Conservation (phyloP, 2,329 filamentous ascomycete genomes). For the Clarireedia hainanense region DNA sequence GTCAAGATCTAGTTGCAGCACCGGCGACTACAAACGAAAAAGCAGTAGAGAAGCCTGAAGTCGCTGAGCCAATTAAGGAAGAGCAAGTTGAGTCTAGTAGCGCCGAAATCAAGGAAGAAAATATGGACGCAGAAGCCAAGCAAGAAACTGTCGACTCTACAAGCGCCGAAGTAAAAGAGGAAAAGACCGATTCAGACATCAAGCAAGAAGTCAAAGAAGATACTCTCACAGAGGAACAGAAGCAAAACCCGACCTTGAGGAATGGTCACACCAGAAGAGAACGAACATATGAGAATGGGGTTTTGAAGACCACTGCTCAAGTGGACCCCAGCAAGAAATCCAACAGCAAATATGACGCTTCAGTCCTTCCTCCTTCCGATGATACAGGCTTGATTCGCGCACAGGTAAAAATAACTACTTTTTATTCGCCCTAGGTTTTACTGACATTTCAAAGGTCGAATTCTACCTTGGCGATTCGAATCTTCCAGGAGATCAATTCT, state of each 20-base stretch:
- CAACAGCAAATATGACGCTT: slow-evolving; percentile 50
- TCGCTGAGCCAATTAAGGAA: slow-evolving; percentile 12
- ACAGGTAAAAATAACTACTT: slow-evolving; percentile 40
- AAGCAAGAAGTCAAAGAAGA: slow-evolving; percentile 6
- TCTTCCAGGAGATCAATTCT: slow-evolving; percentile 78
- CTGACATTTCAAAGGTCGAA: slow-evolving; percentile 56
- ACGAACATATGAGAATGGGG: slow-evolving; percentile 17
- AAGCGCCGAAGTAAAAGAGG: neutral
- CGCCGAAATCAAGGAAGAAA: slow-evolving; percentile 13
- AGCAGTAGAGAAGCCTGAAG: slow-evolving; percentile 13
- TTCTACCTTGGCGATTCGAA: slow-evolving; percentile 96
- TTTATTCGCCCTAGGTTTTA: neutral
- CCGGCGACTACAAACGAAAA: slow-evolving; percentile 18
- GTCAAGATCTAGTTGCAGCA: slow-evolving; percentile 10
- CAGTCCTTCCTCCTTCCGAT: slow-evolving; percentile 45
- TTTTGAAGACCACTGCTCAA: slow-evolving; percentile 22
- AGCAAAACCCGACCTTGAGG: neutral
- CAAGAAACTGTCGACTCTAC: neutral
- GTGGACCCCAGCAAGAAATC: slow-evolving; percentile 29
- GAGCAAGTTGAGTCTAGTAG: slow-evolving; percentile 5
- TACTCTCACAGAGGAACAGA: neutral
- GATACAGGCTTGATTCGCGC: slow-evolving; percentile 60
- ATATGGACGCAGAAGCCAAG: slow-evolving; percentile 7
- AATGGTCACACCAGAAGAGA: slow-evolving; percentile 6
- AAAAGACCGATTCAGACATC: slow-evolving; percentile 2